Percentiles rank a stretch among this genome's conserved stretches.
Evolutionary conservation across 176 grass and related monocot species (phyloP).

Genomic region (Themeda triandra): DNA sequence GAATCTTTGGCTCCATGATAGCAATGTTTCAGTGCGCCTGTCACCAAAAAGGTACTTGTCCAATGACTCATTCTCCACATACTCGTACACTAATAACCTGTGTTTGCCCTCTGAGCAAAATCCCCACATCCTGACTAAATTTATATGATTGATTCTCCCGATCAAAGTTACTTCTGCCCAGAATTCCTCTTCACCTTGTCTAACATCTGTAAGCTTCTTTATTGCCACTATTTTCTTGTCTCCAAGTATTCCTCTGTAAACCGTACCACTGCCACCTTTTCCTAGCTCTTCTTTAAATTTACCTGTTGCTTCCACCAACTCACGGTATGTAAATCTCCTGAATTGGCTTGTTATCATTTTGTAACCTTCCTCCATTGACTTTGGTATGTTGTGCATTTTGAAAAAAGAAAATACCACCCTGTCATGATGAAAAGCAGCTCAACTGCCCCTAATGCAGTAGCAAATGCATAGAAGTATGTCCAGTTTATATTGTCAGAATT

Average conservation of each 20-base stretch:
- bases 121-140: conserved; percentile 74
- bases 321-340: conserved; percentile 59
- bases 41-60: conserved; percentile 63
- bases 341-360: conserved; percentile 71
- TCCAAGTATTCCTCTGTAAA: conserved; percentile 62
- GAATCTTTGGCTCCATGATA: conserved; percentile 62
- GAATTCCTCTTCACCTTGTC: conserved; percentile 75
- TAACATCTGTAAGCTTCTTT: conserved; percentile 69
- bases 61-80: conserved; percentile 70
- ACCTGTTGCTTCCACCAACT: conserved; percentile 55
- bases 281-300: conserved; percentile 80
- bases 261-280: conserved; percentile 53
- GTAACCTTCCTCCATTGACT: conserved; percentile 66
- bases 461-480: too few species aligned
- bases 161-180: conserved; percentile 61
- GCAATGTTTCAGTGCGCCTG: conserved; percentile 10
- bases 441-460: too few species aligned
- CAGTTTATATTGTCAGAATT: too few species aligned
- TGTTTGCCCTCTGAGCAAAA: conserved; percentile 66
- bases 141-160: conserved; percentile 84
- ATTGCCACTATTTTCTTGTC: conserved; percentile 68
- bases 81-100: conserved; percentile 66
- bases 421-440: too few species aligned
- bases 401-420: too few species aligned
- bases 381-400: neutral